A percentile compares a stretch with the other conserved stretches of the same genome.
phyloP scores from a whole-genome alignment of 495 filamentous ascomycete species.

The Daldinia grandis region DNA sequence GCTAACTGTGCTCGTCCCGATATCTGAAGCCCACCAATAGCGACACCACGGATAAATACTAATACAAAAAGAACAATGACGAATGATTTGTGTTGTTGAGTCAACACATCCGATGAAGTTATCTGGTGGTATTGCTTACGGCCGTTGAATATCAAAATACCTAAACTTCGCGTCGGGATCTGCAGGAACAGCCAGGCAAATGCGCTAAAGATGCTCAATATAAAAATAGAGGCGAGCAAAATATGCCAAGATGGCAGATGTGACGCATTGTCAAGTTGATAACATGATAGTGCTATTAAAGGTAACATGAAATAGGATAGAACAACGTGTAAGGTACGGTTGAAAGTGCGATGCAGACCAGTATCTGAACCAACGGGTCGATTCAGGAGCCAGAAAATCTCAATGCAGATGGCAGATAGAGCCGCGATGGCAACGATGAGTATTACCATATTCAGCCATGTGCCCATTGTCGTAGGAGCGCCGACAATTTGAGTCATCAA shows the following conservation, averaged over 20 bases:
- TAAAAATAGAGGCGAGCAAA: neutral
- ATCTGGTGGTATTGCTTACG: conserved; percentile 73
- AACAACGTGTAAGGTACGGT: conserved; percentile 60
- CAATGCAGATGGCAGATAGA: neutral
- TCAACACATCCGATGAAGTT: conserved; percentile 75
- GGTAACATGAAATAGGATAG: conserved; percentile 81
- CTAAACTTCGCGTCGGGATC: conserved; percentile 70
- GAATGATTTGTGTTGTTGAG: conserved; percentile 68
- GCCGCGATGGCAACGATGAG: conserved; percentile 4
- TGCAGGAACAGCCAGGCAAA: conserved; percentile 65
- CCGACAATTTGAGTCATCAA: conserved; percentile 34
- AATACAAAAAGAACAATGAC: conserved; percentile 73
- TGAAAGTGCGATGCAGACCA: conserved; percentile 13
- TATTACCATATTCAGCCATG: conserved; percentile 35
- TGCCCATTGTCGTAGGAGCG: conserved; percentile 22
- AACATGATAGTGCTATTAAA: conserved; percentile 72
- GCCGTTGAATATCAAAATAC: conserved; percentile 75
- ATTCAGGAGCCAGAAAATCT: neutral
- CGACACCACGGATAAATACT: conserved; percentile 71
- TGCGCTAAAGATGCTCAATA: neutral
- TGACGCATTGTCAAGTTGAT: conserved; percentile 70
- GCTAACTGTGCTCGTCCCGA: conserved; percentile 80
- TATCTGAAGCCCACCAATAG: conserved; percentile 78
- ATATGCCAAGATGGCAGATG: conserved; percentile 66
- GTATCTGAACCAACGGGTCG: conserved; percentile 1